Base-by-base conservation (phyloP, 2,329 filamentous ascomycete genomes). In the Leptographium flavum region DNA sequence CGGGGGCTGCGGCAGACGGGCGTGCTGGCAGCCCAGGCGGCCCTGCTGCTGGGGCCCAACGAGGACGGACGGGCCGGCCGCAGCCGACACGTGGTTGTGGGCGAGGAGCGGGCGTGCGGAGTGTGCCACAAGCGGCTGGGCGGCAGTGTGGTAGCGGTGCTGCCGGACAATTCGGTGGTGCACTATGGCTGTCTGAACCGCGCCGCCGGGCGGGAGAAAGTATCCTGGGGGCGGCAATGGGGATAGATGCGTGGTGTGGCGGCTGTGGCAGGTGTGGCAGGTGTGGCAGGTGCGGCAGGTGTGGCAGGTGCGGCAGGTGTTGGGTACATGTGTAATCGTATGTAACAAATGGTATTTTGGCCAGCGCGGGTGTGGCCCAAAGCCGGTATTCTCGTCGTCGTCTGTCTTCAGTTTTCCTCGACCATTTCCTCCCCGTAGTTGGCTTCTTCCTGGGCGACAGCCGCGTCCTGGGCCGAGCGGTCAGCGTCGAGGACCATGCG, bases 111-210 rank as follows among this genome's bases (percentile, higher is more conserved):
- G 43, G 81, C 94, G 45, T 98, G 92, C 60, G 81, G 83, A 13
- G 85, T 94, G 15, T 98, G 92, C 60, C 83, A 94, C 62, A 96
- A 95, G 69, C 71, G 92, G 52, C 74, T 98, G 52, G 90, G 88
- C 1, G 83, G 87, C 2, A 94, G 84, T 60, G 92, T 94, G 60
- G 90, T 94, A 17, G 81, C 88, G 35, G 88, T 95, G 13, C 73
- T 92, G 63, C 86, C 88, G 7, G 84, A 94, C 65, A 87, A 79
- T 59, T 73, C 70, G 23, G 83, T 87, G 15, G 81, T 92, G 49
- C 85, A 92, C 67, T 84, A 90, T 57, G 84, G 83, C 23, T 92
- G 85, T 64, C 68, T 84, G 54, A 76, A 63, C 48, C 64, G 66
- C 51, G 67, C 63, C n/a, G 61, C 58, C 46, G 60, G 62, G 48